Base-by-base conservation (phyloP, 1,284 basidiomycete species). In the Cryptococcus hybrid region DNA sequence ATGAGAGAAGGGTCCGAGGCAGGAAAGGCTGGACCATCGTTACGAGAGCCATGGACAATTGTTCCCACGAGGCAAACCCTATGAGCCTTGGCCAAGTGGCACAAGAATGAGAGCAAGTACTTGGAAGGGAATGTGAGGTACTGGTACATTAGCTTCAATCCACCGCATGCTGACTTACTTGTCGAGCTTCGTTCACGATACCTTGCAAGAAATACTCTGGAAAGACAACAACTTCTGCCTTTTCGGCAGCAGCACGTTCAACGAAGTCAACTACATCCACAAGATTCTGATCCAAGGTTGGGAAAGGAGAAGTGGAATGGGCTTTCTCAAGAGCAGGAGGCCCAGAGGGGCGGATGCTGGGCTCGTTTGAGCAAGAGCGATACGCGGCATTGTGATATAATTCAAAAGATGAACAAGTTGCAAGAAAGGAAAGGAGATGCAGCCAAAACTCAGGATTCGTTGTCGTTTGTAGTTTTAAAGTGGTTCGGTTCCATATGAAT, bases 181-280 rank as follows among this genome's bases (percentile, higher is more conserved):
- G 68, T 24, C 75, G 53, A 0, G 59, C 56, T 12, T 72, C 66
- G 40, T 72, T 64, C 7, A 72, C 58, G 35, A 78, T 70, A 4
- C 76, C 76, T 47, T 78, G 76, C n/a, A 77, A 59, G 56, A 71
- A 77, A 61, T 78, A 79, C 55, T 78, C 78, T 7, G 76, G 76
- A 47, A 79, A 76, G 11, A 75, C 69, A 34, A 77, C 70, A 12
- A 78, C 64, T 39, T 76, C 75, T 1, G 71, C 73, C 2, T 58
- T 55, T 9, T 56, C 38, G 7, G 39, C 48, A 5, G 52, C 56
- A 3, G 73, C 75, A 18, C 60, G 44, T 35, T 64, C 60, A 15
- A 73, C 69, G 2, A 43, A 56, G 3, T 53, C 24, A n/a, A 54
- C 53, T 2, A 59, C 66, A 5, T 66, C 55, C 8, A 45, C 34